Evolutionary conservation across 2,329 filamentous ascomycete genomes (phyloP).

Genomic region (Calonectria henricotiae): DNA sequence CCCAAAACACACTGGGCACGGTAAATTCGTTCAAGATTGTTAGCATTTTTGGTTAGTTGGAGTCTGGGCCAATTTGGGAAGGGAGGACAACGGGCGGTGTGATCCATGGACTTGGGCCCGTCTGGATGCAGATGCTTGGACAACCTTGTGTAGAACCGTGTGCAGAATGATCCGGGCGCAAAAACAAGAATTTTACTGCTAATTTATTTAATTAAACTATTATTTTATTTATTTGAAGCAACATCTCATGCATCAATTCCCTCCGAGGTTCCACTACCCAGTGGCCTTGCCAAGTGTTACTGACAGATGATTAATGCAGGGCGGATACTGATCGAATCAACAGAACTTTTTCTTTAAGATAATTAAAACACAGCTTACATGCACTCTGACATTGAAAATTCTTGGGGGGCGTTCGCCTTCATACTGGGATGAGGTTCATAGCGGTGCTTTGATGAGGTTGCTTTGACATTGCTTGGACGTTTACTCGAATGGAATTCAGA

Average conservation of each 20-base stretch:
- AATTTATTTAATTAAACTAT: no score
- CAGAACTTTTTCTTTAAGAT: no score
- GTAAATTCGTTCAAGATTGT: no score
- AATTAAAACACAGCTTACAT: no score
- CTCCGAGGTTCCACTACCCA: no score
- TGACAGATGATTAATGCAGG: no score
- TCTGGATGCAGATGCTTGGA: no score
- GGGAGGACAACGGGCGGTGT: not conserved
- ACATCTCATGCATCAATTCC: no score
- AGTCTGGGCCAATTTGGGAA: not conserved
- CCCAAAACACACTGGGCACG: no score
- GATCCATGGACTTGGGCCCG: not conserved
- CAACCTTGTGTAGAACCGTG: not conserved
- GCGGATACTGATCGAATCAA: no score
- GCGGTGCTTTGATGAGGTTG: not conserved
- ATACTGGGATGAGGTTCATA: not conserved
- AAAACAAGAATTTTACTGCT: not conserved
- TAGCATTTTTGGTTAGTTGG: not conserved
- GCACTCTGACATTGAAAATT: not conserved
- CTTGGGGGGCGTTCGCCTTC: not conserved
- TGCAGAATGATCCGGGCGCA: not conserved
- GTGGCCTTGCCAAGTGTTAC: no score
- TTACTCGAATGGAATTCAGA: not conserved
- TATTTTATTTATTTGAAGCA: no score
- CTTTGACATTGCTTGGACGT: not conserved